phyloP scores from a whole-genome alignment of 2,329 filamentous ascomycete genomes.

The Monilinia aucupariae region DNA sequence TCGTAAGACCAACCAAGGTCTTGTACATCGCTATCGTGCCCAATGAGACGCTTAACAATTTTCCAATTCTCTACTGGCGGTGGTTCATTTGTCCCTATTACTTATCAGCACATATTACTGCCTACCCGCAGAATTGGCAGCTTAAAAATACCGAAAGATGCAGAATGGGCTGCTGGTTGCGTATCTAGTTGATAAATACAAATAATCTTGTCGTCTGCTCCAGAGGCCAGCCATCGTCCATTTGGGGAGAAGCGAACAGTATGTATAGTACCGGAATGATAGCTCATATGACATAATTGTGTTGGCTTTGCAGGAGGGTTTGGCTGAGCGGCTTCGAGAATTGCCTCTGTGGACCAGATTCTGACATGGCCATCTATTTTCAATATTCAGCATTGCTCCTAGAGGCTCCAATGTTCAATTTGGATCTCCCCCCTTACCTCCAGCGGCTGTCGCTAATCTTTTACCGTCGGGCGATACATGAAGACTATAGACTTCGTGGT shows the following conservation, averaged over 20 bases:
- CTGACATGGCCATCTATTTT: slow-evolving; percentile 82
- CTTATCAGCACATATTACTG: slow-evolving; percentile 8
- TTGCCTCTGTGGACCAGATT: slow-evolving; percentile 94
- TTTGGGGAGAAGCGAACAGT: slow-evolving; percentile 95
- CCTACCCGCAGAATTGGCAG: slow-evolving; percentile 14
- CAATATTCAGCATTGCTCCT: slow-evolving; percentile 23
- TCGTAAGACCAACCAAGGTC: slow-evolving; percentile 96
- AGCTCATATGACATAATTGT: slow-evolving; percentile 96
- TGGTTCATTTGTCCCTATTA: slow-evolving; percentile 68
- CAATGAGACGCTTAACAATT: slow-evolving; percentile 85
- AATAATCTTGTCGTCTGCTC: slow-evolving; percentile 97
- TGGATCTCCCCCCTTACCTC: slow-evolving; percentile 52
- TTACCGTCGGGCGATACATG: slow-evolving; percentile 93
- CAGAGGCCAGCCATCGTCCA: slow-evolving; percentile 89
- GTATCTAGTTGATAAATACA: slow-evolving; percentile 87
- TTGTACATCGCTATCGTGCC: slow-evolving; percentile 97
- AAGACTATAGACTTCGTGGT: slow-evolving; percentile 98
- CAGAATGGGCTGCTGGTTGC: slow-evolving; percentile 67
- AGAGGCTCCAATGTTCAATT: slow-evolving; percentile 8
- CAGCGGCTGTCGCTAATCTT: slow-evolving; percentile 86
- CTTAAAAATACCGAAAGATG: slow-evolving; percentile 65
- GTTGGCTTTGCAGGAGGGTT: slow-evolving; percentile 67
- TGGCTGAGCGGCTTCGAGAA: slow-evolving; percentile 71
- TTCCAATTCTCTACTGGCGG: slow-evolving; percentile 98
- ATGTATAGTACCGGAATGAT: slow-evolving; percentile 95